phyloP scores from a whole-genome alignment of 352 stramenopile species.

The Pythium vanterpoolii region DNA sequence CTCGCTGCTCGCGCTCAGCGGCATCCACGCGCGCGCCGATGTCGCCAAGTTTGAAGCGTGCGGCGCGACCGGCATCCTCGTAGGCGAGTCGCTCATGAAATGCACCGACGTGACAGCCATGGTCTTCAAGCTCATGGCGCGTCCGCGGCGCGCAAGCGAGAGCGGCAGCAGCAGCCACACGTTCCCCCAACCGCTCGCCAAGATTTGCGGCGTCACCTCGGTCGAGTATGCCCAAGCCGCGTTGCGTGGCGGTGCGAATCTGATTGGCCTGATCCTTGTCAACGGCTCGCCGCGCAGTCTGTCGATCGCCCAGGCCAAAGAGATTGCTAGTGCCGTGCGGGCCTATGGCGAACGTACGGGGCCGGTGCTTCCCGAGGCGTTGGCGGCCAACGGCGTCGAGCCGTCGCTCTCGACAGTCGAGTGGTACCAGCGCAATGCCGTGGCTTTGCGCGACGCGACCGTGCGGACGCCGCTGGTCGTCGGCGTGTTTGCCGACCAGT shows the following conservation, averaged over 20 bases:
- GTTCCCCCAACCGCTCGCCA: conserved; percentile 61
- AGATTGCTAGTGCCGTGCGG: conserved; percentile 90
- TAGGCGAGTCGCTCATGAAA: conserved; percentile 98
- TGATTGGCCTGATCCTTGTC: conserved; percentile 98
- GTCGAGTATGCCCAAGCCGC: conserved; percentile 91
- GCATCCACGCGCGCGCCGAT: conserved; percentile 93
- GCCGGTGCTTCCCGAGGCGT: conserved; percentile 48
- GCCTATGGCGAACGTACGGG: conserved; percentile 92
- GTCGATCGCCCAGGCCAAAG: conserved; percentile 73
- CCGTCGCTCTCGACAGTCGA: conserved; percentile 31
- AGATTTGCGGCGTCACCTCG: conserved; percentile 96
- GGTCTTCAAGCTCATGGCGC: conserved; percentile 77
- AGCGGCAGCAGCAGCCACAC: conserved; percentile 28
- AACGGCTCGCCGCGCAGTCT: conserved; percentile 90
- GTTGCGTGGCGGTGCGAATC: conserved; percentile 90
- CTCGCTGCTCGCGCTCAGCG: conserved; percentile 93
- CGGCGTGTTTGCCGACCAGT: conserved; percentile 97
- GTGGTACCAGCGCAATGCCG: conserved; percentile 82
- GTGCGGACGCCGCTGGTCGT: conserved; percentile 86
- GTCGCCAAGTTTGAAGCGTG: conserved; percentile 90
- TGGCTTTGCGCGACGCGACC: conserved; percentile 61
- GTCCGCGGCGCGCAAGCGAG: conserved; percentile 30
- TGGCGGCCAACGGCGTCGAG: conserved; percentile 31
- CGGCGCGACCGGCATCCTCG: conserved; percentile 88
- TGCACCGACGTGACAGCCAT: conserved; percentile 84